Conservation (phyloP, 1,284 basidiomycete species). For the Pterulicium gracile region DNA sequence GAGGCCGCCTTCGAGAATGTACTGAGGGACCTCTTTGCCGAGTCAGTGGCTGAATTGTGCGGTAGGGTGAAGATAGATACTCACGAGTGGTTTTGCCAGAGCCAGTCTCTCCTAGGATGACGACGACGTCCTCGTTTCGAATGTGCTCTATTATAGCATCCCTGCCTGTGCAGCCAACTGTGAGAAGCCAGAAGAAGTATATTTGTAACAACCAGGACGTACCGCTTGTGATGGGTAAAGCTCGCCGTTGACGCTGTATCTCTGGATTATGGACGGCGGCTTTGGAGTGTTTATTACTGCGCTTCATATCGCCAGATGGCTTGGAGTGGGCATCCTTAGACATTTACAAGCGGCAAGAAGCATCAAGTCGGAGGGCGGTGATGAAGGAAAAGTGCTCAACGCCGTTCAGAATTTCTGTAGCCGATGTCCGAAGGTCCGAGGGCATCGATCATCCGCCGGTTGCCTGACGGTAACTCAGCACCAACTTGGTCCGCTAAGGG, state of each 20-base stretch:
- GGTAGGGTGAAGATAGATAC: slow-evolving; percentile 5
- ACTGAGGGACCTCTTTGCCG: slow-evolving; percentile 76
- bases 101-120: slow-evolving; percentile 93
- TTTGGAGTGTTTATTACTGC: background rate
- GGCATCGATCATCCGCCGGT: too few species aligned
- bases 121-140: slow-evolving; percentile 73
- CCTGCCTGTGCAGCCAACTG: slow-evolving; percentile 39
- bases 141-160: slow-evolving; percentile 70
- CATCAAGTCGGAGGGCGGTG: background rate
- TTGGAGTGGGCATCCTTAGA: background rate
- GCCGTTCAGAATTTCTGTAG: too few species aligned
- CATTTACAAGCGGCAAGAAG: background rate
- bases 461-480: too few species aligned
- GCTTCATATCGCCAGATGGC: background rate
- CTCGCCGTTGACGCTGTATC: background rate
- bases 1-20: slow-evolving; percentile 67
- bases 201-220: background rate
- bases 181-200: background rate
- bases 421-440: too few species aligned
- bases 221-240: background rate
- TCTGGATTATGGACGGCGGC: background rate
- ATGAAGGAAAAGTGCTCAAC: background rate
- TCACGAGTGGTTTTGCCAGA: slow-evolving; percentile 95
- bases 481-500: too few species aligned
- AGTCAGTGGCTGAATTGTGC: slow-evolving; percentile 9